phyloP scores from a whole-genome alignment of 768 basidiomycete genomes.

The Lentinus tigrinus region DNA sequence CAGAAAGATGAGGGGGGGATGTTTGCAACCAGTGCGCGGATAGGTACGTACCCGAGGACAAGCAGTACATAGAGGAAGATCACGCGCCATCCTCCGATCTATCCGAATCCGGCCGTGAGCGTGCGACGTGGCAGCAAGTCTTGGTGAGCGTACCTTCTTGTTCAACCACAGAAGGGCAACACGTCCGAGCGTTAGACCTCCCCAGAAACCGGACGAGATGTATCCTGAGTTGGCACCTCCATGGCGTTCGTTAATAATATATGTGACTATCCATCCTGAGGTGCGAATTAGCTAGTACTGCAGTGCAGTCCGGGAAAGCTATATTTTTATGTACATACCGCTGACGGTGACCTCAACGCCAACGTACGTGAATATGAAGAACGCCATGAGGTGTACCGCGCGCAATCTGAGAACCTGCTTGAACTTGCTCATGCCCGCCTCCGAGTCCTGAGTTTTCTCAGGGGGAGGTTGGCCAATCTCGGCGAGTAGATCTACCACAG shows the following conservation, averaged over 20 bases:
- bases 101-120: neutral
- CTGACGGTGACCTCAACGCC: constrained; percentile 44
- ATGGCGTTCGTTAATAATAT: constrained; percentile 37
- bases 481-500: constrained; percentile 1
- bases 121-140: neutral
- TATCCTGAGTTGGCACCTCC: constrained; percentile 41
- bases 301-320: neutral
- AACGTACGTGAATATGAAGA: constrained; percentile 41
- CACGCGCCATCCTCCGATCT: constrained; percentile 40
- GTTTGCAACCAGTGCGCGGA: neutral
- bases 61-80: constrained; percentile 37
- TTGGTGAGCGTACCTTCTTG: constrained; percentile 30
- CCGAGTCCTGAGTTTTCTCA: constrained; percentile 30
- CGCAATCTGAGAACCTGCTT: constrained; percentile 34
- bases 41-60: constrained; percentile 33
- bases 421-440: constrained; percentile 28
- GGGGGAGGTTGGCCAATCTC: constrained; percentile 29
- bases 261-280: constrained; percentile 48
- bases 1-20: neutral
- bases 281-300: neutral
- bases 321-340: constrained; percentile 32
- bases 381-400: constrained; percentile 37
- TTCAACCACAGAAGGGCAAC: constrained; percentile 51
- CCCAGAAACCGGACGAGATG: constrained; percentile 43
- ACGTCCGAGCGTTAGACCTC: constrained; percentile 49